Base-by-base conservation (phyloP, 1,284 basidiomycete genomes). In the Neotropicomus parvogracilis region DNA sequence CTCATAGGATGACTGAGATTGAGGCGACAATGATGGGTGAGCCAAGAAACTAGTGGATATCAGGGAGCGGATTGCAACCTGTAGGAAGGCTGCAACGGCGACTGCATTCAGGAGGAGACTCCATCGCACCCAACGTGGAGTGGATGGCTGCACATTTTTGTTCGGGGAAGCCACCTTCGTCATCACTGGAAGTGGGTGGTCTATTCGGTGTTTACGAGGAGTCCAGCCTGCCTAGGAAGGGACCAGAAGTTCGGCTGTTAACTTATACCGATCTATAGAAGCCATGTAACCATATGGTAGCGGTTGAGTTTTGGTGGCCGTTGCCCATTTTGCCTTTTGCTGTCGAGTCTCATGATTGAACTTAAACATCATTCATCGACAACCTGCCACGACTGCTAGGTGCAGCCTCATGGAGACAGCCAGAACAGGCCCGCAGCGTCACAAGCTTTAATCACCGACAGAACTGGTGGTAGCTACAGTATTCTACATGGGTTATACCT, bases 41-140 rank as follows among this genome's bases (percentile, higher is more conserved):
- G 20, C 14, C 11, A 21, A n/a, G 33, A 37, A 21, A 14, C 24
- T 4, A 13, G 26, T 37, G 2, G 19, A 26, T 29, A 37, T 38
- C 21, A 21, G 4, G 3, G 20, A 21, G 26, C 10, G 46, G 27
- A 38, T 27, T 4, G 5, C 20, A 19, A 43, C 27, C 16, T 54
- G 55, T 11, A 63, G 32, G 11, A 59, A 34, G 36, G 33, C 47
- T 24, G 49, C 53, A 16, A 60, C 10, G 10, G n/a, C 36, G 19
- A 53, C 40, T 4, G 27, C 45, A 16, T 50, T 63, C 24, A 63
- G 10, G 13, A 54, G n/a, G 20, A 59, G 44, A 40, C 56, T 60
- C 45, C 53, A 61, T 37, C 46, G 54, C 10, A 33, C 40, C 61
- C 61, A 58, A 21, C 31, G 28, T 12, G 48, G 46, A 33, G 40